Percentiles rank a stretch among this genome's conserved stretches.
These are phyloP conservation scores for Penicillium cosmopolitanum DNA, from an alignment of 495 filamentous ascomycete species.

Conservation along the genomic window DNA sequence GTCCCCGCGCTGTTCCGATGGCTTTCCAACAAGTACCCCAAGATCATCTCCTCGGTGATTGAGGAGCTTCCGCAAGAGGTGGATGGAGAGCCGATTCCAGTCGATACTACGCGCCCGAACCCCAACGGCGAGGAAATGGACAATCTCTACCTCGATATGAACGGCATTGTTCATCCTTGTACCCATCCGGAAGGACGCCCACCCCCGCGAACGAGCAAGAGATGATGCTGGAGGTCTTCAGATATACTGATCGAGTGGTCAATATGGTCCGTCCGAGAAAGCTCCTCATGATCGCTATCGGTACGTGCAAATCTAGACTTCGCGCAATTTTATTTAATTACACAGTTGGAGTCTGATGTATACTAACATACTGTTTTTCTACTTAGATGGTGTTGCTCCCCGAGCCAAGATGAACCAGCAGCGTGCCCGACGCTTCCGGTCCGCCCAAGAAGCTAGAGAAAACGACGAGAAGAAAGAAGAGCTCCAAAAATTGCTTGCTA, in stretches of 20 bases:
- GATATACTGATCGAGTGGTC: conserved; percentile 95
- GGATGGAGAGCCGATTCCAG: conserved; percentile 78
- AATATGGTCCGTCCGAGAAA: conserved; percentile 98
- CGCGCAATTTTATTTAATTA: not conserved
- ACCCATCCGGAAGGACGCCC: conserved; percentile 95
- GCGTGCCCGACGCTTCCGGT: conserved; percentile 86
- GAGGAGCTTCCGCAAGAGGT: conserved; percentile 81
- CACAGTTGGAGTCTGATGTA: not conserved
- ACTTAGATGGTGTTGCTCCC: conserved; percentile 85
- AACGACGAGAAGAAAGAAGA: conserved; percentile 91
- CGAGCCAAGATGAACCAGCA: conserved; percentile 98
- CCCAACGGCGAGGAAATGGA: conserved; percentile 98
- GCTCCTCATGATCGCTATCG: conserved; percentile 95
- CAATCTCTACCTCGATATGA: conserved; percentile 99
- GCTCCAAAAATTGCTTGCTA: conserved; percentile 76
- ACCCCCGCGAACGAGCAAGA: conserved; percentile 92
- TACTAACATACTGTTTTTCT: conserved; percentile 12
- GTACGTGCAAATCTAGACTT: conserved; percentile 55
- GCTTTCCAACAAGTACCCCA: conserved; percentile 94
- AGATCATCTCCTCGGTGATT: conserved; percentile 88
- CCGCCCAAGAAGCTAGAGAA: conserved; percentile 90
- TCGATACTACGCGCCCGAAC: conserved; percentile 83
- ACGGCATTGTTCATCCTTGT: conserved; percentile 99
- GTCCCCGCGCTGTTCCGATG: conserved; percentile 92
- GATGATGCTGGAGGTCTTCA: conserved; percentile 99